These are phyloP conservation scores for Fonsecaea nubica DNA, from an alignment of 2,329 filamentous ascomycete species.

Conservation along the genomic window DNA sequence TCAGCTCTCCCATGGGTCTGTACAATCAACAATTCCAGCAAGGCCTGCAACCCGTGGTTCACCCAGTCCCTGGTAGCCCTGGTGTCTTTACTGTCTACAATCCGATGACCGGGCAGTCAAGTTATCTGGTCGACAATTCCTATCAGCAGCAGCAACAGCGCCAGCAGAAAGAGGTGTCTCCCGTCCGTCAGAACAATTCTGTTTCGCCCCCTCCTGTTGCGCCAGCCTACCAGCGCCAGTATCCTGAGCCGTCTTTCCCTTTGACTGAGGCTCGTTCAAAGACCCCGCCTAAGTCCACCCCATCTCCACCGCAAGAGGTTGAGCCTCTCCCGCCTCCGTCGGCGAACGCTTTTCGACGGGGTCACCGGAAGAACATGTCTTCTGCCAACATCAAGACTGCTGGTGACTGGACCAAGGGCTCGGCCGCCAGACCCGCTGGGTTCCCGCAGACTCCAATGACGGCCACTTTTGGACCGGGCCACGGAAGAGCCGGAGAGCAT, in stretches of 20 bases:
- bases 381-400: constrained; percentile 60
- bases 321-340: constrained; percentile 83
- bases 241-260: constrained; percentile 69
- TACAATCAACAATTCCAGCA: constrained; percentile 73
- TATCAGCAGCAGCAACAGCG: constrained; percentile 54
- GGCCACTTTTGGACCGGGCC: constrained; percentile 89
- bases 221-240: constrained; percentile 74
- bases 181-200: constrained; percentile 28
- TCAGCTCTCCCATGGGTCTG: constrained; percentile 62
- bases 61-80: constrained; percentile 70
- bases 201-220: constrained; percentile 54
- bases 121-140: constrained; percentile 76
- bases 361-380: constrained; percentile 89
- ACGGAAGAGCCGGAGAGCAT: constrained; percentile 91
- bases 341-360: constrained; percentile 88
- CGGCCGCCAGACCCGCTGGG: constrained; percentile 77
- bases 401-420: constrained; percentile 63
- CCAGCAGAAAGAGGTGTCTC: constrained; percentile 46
- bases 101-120: constrained; percentile 81
- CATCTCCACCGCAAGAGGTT: constrained; percentile 72
- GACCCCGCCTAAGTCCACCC: constrained; percentile 66
- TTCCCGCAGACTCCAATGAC: constrained; percentile 82
- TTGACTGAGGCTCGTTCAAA: constrained; percentile 66
- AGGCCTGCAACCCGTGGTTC: constrained; percentile 68
- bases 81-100: constrained; percentile 85